phyloP scores from a whole-genome alignment of 2,329 filamentous ascomycete genomes.

The Xylaria sp. region DNA sequence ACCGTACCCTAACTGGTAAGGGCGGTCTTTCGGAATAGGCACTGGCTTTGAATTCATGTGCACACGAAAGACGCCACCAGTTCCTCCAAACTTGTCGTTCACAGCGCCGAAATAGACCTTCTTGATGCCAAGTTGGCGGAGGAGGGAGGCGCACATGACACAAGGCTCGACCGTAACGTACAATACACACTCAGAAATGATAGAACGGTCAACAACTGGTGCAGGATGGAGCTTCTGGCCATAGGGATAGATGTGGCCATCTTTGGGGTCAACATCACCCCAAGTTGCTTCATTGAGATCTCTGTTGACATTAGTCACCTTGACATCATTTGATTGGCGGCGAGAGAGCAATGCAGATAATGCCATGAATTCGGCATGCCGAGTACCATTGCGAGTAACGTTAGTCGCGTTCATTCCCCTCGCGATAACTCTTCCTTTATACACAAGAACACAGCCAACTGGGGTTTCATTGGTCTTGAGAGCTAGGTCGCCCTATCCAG shows the following conservation, averaged over 20 bases:
- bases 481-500: conserved; percentile 76
- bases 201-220: conserved; percentile 65
- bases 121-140: conserved; percentile 85
- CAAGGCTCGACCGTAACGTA: conserved; percentile 99
- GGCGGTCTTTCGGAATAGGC: conserved; percentile 32
- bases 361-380: conserved; percentile 95
- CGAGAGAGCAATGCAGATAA: conserved; percentile 64
- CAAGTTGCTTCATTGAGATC: conserved; percentile 49
- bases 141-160: conserved; percentile 95
- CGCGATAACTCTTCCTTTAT: conserved; percentile 79
- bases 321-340: conserved; percentile 38
- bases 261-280: conserved; percentile 59
- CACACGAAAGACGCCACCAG: conserved; percentile 88
- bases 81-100: conserved; percentile 97
- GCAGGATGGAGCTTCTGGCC: conserved; percentile 63
- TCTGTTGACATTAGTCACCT: conserved; percentile 32
- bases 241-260: conserved; percentile 65
- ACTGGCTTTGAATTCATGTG: conserved; percentile 66
- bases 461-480: conserved; percentile 89
- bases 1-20: conserved; percentile 43
- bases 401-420: conserved; percentile 98
- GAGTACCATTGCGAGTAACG: conserved; percentile 84
- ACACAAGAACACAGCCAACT: conserved; percentile 92
- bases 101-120: conserved; percentile 94
- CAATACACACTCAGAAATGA: conserved; percentile 75